phyloP scores from a whole-genome alignment of 2,329 filamentous ascomycete genomes.

The Xylaria sp. region DNA sequence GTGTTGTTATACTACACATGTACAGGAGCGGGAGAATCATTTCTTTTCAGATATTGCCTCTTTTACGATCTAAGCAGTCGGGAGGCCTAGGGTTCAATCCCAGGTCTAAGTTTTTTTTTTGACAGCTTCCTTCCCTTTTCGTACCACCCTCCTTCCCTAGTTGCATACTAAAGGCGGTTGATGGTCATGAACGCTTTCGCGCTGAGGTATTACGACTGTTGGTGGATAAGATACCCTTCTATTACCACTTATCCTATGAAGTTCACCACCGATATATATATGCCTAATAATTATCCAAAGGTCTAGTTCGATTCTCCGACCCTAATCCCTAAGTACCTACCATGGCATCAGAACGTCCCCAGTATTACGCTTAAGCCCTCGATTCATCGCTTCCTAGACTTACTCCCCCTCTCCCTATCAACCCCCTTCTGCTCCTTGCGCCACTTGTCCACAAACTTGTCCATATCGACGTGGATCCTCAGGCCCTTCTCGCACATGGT shows the following conservation, averaged over 20 bases:
- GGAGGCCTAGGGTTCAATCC: too few species aligned
- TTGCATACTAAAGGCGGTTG: not conserved
- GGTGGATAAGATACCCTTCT: slow-evolving; percentile 13
- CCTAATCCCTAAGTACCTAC: not conserved
- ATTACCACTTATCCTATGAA: not conserved
- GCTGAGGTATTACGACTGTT: not conserved
- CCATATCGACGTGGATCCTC: slow-evolving; percentile 63
- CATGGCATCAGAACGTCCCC: not conserved
- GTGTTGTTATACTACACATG: too few species aligned
- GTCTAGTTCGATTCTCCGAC: not conserved
- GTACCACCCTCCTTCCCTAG: too few species aligned
- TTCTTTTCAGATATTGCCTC: too few species aligned
- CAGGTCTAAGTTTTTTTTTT: too few species aligned
- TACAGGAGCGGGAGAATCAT: too few species aligned
- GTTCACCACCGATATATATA: not conserved
- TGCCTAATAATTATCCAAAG: not conserved
- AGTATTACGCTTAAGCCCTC: not conserved
- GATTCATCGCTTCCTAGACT: slow-evolving; percentile 13
- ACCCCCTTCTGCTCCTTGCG: slow-evolving; percentile 42
- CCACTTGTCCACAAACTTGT: slow-evolving; percentile 58
- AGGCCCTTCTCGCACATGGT: slow-evolving; percentile 62
- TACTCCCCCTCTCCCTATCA: slow-evolving; percentile 26
- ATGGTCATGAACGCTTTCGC: not conserved
- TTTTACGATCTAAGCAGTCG: too few species aligned
- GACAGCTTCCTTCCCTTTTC: too few species aligned